Base-by-base conservation (phyloP, 768 basidiomycete species). In the Russula foetens region DNA sequence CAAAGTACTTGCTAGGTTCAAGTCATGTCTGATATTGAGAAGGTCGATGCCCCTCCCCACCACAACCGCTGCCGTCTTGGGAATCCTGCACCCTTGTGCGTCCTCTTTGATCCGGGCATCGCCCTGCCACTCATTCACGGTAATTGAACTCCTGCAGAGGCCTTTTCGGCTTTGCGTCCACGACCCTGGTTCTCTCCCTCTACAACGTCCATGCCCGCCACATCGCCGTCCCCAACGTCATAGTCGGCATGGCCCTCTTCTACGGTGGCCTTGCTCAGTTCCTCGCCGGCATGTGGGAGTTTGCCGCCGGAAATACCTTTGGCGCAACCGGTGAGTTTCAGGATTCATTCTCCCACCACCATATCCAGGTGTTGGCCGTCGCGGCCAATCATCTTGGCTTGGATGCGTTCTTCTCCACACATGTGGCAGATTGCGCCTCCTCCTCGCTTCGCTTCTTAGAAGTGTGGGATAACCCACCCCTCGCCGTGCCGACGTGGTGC, bases 191-290 rank as follows among this genome's bases (percentile, higher is more conserved):
- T 57, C 76, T 92, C 47, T 91, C 88, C 7, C 64, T 92, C 66
- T 88, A 80, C 78, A 92, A 92, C 69, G 75, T 81, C 39, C 72
- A 77, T n/a, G 78, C 81, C 0, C 79, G 84, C n/a, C 69, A 73
- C 24, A 76, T 91, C 62, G 64, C 68, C 21, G 67, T 70, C 8
- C 83, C 88, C 38, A 91, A 92, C 60, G 81, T 84, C 26, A 83
- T 92, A 53, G 79, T 92, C 51, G 93, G 91, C 55, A 92, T 95
- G 91, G 90, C 91, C 21, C 70, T 90, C 66, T 88, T 84, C 72
- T 82, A 82, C 63, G 93, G 92, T 64, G 93, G 93, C 60, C 83
- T 94, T 41, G 84, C 80, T 12, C 93, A 95, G 70, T 78, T 95
- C 53, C 75, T 94, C 39, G 92, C 92, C 17, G 93, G 93, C 38